These are phyloP conservation scores for Coprinopsis cinerea DNA, from an alignment of 768 basidiomycete genomes.

Conservation along the genomic window DNA sequence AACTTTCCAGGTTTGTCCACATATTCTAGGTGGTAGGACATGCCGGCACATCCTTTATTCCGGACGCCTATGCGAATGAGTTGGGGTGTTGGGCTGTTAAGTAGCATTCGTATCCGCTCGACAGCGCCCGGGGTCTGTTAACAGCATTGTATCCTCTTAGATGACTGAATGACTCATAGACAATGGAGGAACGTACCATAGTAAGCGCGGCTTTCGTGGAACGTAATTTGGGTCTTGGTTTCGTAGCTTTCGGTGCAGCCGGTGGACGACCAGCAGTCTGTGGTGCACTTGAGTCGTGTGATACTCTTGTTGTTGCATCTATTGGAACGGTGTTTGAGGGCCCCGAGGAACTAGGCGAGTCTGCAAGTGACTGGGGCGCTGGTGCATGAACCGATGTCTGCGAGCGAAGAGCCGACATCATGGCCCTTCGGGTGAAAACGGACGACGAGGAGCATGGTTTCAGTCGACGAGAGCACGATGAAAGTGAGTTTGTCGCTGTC, in stretches of 20 bases:
- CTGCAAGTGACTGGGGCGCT: slow-evolving; percentile 23
- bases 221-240: slow-evolving; percentile 58
- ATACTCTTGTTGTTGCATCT: slow-evolving; percentile 23
- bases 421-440: slow-evolving; percentile 45
- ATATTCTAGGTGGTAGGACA: slow-evolving; percentile 89
- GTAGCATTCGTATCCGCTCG: slow-evolving; percentile 59
- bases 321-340: slow-evolving; percentile 12
- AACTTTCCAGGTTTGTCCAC: slow-evolving; percentile 86
- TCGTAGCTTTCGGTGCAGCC: slow-evolving; percentile 57
- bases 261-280: slow-evolving; percentile 71
- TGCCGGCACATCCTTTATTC: slow-evolving; percentile 94
- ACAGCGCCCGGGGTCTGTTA: slow-evolving; percentile 77
- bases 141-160: neutral
- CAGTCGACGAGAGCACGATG: slow-evolving; percentile 25
- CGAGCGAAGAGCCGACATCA: slow-evolving; percentile 61
- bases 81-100: slow-evolving; percentile 82
- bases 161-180: neutral
- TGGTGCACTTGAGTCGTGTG: slow-evolving; percentile 58
- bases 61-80: slow-evolving; percentile 92
- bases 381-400: slow-evolving; percentile 21
- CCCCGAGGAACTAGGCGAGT: slow-evolving; percentile 31
- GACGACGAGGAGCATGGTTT: slow-evolving; percentile 27
- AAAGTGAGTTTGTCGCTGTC: slow-evolving; percentile 20
- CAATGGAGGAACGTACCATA: slow-evolving; percentile 43
- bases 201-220: slow-evolving; percentile 73